Evolutionary conservation across 352 stramenopile species (phyloP).

Genomic region (Phytophthora cryptogea): DNA sequence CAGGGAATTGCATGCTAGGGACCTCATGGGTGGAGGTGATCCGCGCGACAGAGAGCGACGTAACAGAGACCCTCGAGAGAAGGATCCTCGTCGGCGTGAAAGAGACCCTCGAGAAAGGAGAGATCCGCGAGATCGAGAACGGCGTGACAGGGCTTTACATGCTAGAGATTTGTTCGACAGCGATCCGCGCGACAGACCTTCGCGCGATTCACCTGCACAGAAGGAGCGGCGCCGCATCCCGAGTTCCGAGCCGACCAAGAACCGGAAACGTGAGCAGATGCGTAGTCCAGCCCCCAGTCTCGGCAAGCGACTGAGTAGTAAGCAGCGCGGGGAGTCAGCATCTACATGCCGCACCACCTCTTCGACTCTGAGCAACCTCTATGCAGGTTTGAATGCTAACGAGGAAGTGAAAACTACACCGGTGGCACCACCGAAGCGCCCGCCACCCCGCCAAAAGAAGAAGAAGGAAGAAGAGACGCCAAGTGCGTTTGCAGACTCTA

Average conservation of each 20-base stretch:
- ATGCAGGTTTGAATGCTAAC: slow-evolving; percentile 27
- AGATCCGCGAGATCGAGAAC: slow-evolving; percentile 11
- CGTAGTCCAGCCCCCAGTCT: slow-evolving; percentile 14
- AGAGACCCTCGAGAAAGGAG: slow-evolving; percentile 19
- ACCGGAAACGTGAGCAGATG: slow-evolving; percentile 25
- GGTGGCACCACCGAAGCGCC: slow-evolving; percentile 13
- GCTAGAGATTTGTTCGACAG: slow-evolving; percentile 26
- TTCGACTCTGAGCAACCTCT: slow-evolving; percentile 38
- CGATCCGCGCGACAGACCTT: slow-evolving; percentile 11
- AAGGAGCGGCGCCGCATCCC: slow-evolving; percentile 25
- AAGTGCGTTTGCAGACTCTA: slow-evolving; percentile 35
- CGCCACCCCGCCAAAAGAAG: slow-evolving; percentile 8
- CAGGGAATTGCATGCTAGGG: slow-evolving; percentile 13
- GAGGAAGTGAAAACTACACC: slow-evolving; percentile 18
- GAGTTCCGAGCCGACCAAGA: slow-evolving; percentile 13
- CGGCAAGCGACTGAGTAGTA: slow-evolving; percentile 21
- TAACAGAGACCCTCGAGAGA: slow-evolving; percentile 4
- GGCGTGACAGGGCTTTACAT: slow-evolving; percentile 24
- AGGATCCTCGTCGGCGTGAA: slow-evolving; percentile 1
- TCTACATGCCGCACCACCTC: slow-evolving; percentile 40
- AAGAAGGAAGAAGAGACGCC: slow-evolving; percentile 25
- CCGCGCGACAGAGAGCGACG: slow-evolving; percentile 5
- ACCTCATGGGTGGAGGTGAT: slow-evolving; percentile 2
- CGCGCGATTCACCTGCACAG: slow-evolving; percentile 18
- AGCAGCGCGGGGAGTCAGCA: slow-evolving; percentile 25